Evolutionary conservation across 2,329 filamentous ascomycete species (phyloP).

Genomic region (Diaporthe citrichinensis): DNA sequence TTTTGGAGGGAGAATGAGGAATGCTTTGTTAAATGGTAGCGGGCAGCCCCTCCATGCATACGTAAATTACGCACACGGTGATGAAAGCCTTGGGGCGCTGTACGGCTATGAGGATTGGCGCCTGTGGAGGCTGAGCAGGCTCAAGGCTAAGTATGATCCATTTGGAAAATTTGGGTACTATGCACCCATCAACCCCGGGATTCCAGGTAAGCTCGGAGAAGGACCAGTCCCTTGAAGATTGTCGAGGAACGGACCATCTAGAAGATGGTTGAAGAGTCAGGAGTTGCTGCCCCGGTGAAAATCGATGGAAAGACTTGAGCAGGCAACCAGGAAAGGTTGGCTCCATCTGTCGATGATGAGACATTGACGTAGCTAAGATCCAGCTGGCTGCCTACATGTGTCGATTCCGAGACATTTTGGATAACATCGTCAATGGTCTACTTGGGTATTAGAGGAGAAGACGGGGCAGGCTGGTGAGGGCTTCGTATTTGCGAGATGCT

Average conservation of each 20-base stretch:
- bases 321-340: neutral
- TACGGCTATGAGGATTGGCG: slow-evolving; percentile 53
- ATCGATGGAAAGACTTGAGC: neutral
- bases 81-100: slow-evolving; percentile 42
- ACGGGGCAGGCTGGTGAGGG: neutral
- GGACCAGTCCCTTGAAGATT: neutral
- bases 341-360: neutral
- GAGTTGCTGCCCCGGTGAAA: too few relatives aligned
- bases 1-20: slow-evolving; percentile 1
- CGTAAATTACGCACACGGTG: slow-evolving; percentile 37
- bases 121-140: slow-evolving; percentile 46
- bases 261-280: neutral
- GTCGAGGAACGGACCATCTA: neutral
- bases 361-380: neutral
- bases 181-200: neutral
- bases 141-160: slow-evolving; percentile 55
- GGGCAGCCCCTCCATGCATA: slow-evolving; percentile 28
- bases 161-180: slow-evolving; percentile 15
- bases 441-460: neutral
- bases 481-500: neutral
- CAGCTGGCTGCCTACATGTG: neutral
- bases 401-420: neutral
- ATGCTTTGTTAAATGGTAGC: neutral
- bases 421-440: neutral
- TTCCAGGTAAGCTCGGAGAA: neutral